Conservation (phyloP, 148 eudicot species). For the Gaultheria prostrata region DNA sequence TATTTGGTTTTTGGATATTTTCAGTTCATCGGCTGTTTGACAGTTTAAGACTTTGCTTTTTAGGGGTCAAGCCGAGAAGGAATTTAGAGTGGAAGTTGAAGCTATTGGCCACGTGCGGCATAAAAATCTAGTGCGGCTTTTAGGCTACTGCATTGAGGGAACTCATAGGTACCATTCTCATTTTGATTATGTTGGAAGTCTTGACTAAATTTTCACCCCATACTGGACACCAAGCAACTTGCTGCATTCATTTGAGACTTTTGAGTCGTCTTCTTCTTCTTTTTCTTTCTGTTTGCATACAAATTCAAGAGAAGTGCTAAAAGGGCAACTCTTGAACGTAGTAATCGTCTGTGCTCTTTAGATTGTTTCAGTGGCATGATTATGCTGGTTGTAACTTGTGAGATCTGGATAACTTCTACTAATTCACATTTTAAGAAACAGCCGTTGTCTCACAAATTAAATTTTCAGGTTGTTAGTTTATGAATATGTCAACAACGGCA, state of each 20-base stretch:
- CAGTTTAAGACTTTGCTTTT: slow-evolving; percentile 10
- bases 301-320: no score
- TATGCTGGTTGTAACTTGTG: background rate
- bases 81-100: slow-evolving; percentile 71
- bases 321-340: background rate
- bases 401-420: background rate
- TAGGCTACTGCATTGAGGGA: slow-evolving; percentile 73
- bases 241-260: background rate
- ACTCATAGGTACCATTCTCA: slow-evolving; percentile 53
- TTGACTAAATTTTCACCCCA: background rate
- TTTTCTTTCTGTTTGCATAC: no score
- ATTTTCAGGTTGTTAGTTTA: slow-evolving; percentile 65
- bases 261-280: no score
- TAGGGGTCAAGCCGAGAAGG: slow-evolving; percentile 76
- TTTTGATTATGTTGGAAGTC: background rate
- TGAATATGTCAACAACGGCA: slow-evolving; percentile 76
- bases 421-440: background rate
- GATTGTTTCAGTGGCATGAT: slow-evolving; percentile 11
- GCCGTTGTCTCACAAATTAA: background rate
- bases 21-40: slow-evolving; percentile 4
- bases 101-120: slow-evolving; percentile 77
- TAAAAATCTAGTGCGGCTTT: slow-evolving; percentile 62
- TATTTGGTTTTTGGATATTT: background rate
- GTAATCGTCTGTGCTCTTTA: background rate
- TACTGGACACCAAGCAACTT: background rate